Percentiles rank a stretch among this genome's conserved stretches.
Evolutionary conservation across 1,284 basidiomycete genomes (phyloP).

Genomic region (Tilletia indica): DNA sequence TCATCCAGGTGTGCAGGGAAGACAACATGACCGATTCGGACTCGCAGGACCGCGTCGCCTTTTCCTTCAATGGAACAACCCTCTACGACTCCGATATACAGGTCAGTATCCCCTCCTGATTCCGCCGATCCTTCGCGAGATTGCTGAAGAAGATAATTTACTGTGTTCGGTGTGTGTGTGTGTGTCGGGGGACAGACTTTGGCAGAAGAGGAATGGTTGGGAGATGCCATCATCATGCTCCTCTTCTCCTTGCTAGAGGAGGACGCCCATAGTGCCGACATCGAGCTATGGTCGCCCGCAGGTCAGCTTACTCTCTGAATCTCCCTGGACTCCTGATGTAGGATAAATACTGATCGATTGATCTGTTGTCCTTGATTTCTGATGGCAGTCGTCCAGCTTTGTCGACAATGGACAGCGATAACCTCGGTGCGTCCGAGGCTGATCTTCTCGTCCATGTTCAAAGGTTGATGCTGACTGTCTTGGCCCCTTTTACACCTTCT

Average conservation of each 20-base stretch:
- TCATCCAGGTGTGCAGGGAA: too few relatives aligned
- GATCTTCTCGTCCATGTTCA: not conserved
- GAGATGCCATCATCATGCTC: conserved; percentile 13
- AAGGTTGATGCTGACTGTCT: too few relatives aligned
- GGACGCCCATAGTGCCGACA: not conserved
- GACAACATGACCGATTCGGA: not conserved
- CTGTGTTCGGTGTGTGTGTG: too few relatives aligned
- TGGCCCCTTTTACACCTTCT: too few relatives aligned
- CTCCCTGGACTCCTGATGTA: too few relatives aligned
- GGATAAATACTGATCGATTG: too few relatives aligned
- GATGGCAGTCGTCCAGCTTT: conserved; percentile 1
- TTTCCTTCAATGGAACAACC: conserved; percentile 4
- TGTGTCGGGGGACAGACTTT: not conserved
- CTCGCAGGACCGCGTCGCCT: not conserved
- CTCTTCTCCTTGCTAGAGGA: conserved; percentile 15
- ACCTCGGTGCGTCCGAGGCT: not conserved
- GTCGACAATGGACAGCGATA: not conserved
- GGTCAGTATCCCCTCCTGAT: not conserved
- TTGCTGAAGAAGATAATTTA: too few relatives aligned
- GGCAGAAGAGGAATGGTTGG: conserved; percentile 1
- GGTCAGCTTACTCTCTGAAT: not conserved
- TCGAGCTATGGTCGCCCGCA: conserved; percentile 15
- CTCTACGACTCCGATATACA: conserved; percentile 7
- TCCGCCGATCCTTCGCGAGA: too few relatives aligned
- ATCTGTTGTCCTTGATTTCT: not conserved